These are phyloP conservation scores for Triticum timopheevii DNA, from an alignment of 176 grass and related monocot genomes.

Conservation along the genomic window DNA sequence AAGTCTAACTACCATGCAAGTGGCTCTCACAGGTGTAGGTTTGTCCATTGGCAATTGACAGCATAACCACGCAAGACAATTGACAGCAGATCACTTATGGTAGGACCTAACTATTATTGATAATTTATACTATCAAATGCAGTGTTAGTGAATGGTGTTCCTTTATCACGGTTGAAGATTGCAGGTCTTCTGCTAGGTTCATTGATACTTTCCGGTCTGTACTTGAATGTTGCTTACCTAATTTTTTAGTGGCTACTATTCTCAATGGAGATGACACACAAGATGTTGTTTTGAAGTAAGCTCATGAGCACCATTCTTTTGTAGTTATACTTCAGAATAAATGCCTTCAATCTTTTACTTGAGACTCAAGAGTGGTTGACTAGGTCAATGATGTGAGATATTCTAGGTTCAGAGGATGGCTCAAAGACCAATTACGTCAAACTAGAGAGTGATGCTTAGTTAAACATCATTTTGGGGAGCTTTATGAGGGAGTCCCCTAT, in stretches of 20 bases:
- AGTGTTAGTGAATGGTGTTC: background rate
- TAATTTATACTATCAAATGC: background rate
- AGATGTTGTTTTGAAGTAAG: conserved; percentile 63
- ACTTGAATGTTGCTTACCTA: background rate
- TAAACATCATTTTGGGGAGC: too few relatives aligned
- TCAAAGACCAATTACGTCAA: conserved; percentile 89
- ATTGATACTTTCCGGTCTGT: background rate
- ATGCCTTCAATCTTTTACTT: background rate
- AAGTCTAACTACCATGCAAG: too few relatives aligned
- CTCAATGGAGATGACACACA: conserved; percentile 45
- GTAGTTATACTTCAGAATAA: background rate
- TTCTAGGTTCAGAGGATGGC: conserved; percentile 61
- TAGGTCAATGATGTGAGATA: conserved; percentile 83
- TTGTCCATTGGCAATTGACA: too few relatives aligned
- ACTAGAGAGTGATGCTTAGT: conserved; percentile 53
- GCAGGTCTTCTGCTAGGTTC: background rate
- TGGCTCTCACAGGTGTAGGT: too few relatives aligned
- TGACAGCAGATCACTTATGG: too few relatives aligned
- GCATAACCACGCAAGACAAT: too few relatives aligned
- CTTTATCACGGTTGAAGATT: background rate
- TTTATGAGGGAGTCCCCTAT: too few relatives aligned
- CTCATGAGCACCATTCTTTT: background rate
- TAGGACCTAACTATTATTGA: background rate
- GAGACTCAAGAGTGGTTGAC: conserved; percentile 44
- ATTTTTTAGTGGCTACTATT: conserved; percentile 34